Evolutionary conservation across 345 rosid genomes (phyloP).

Genomic region (Bretschneidera sinensis): DNA sequence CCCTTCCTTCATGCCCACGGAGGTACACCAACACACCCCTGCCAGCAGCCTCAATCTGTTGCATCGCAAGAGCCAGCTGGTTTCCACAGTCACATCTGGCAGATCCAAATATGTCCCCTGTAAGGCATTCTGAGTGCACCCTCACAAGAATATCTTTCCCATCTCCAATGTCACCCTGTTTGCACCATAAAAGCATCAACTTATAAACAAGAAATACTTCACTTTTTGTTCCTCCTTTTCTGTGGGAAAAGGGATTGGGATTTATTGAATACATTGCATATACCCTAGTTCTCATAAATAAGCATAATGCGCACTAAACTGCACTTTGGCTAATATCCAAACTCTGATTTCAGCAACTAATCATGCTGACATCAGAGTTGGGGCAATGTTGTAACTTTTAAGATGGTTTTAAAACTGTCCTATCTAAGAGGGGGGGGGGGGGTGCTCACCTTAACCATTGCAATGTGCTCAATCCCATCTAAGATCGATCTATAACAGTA

Average conservation of each 20-base stretch:
- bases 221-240: not conserved
- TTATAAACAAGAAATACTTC: not conserved
- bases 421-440: not conserved
- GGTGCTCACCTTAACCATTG: constrained; percentile 80
- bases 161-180: constrained; percentile 72
- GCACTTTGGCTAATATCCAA: too few relatives aligned
- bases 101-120: constrained; percentile 94
- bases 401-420: not conserved
- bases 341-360: not conserved
- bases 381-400: not conserved
- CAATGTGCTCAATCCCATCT: constrained; percentile 96
- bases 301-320: too few relatives aligned
- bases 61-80: constrained; percentile 76
- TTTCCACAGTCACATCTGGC: constrained; percentile 74
- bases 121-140: constrained; percentile 88
- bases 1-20: constrained; percentile 89
- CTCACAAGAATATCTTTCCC: constrained; percentile 80
- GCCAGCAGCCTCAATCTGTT: constrained; percentile 74
- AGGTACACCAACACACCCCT: constrained; percentile 80
- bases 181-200: constrained; percentile 7
- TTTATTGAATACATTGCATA: not conserved
- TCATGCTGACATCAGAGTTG: not conserved
- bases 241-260: not conserved
- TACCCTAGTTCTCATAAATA: not conserved
- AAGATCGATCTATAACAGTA: constrained; percentile 72